A percentile compares a stretch with the other conserved stretches of the same genome.
These are phyloP conservation scores for Penicillium argentinense DNA, from an alignment of 495 filamentous ascomycete genomes.

Conservation along the genomic window DNA sequence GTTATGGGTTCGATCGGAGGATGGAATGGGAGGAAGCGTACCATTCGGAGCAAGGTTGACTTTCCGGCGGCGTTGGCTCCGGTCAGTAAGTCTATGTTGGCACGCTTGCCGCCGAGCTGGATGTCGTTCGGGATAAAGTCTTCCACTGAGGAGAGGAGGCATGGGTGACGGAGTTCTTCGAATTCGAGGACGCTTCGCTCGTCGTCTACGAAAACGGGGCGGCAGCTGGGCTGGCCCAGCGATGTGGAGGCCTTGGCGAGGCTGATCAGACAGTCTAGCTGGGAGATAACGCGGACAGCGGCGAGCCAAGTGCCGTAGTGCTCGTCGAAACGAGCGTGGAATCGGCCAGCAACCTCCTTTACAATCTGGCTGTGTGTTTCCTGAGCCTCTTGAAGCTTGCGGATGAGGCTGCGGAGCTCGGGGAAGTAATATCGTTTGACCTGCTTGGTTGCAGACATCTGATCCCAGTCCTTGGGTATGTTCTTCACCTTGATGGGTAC, in stretches of 20 bases:
- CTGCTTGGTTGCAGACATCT: constrained; percentile 89
- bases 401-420: constrained; percentile 76
- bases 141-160: constrained; percentile 80
- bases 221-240: constrained; percentile 83
- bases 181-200: constrained; percentile 87
- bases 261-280: constrained; percentile 93
- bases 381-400: constrained; percentile 86
- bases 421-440: constrained; percentile 95
- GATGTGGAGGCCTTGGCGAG: constrained; percentile 82
- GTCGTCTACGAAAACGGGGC: constrained; percentile 80
- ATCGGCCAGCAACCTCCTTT: constrained; percentile 78
- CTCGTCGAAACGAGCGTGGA: constrained; percentile 85
- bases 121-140: constrained; percentile 99
- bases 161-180: constrained; percentile 89
- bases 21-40: constrained; percentile 37
- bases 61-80: constrained; percentile 98
- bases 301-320: constrained; percentile 86
- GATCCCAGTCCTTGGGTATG: constrained; percentile 84
- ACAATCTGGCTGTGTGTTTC: constrained; percentile 93
- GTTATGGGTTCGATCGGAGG: neutral
- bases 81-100: constrained; percentile 90
- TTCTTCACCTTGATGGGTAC: constrained; percentile 79
- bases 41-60: constrained; percentile 97
- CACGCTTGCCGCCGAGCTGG: constrained; percentile 71
- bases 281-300: constrained; percentile 81